These are phyloP conservation scores for Phytophthora sansomeana DNA, from an alignment of 352 stramenopile genomes.

Conservation along the genomic window DNA sequence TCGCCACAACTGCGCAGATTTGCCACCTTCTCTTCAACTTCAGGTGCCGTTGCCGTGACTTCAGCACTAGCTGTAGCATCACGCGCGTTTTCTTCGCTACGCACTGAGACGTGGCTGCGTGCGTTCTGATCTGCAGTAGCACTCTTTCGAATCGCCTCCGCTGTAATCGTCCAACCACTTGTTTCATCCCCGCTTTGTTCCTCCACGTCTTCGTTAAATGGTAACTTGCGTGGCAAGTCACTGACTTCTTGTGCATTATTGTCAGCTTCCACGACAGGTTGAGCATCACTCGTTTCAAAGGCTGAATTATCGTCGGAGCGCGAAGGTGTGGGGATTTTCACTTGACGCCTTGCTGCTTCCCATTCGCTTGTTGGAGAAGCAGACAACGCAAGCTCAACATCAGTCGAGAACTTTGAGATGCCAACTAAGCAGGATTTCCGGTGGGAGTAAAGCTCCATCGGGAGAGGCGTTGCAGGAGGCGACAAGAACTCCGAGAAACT, in stretches of 20 bases:
- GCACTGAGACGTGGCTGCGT: slow-evolving; percentile 5
- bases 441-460: slow-evolving; percentile 52
- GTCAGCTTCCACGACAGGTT: slow-evolving; percentile 4
- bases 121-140: slow-evolving; percentile 9
- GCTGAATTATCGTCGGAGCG: slow-evolving; percentile 5
- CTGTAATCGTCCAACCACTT: slow-evolving; percentile 40
- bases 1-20: neutral
- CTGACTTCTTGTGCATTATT: slow-evolving; percentile 10
- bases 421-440: slow-evolving; percentile 61
- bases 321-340: slow-evolving; percentile 40
- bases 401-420: slow-evolving; percentile 55
- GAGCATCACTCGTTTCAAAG: slow-evolving; percentile 3
- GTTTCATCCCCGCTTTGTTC: slow-evolving; percentile 21
- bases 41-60: neutral
- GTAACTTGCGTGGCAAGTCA: neutral
- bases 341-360: slow-evolving; percentile 45
- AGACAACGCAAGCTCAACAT: slow-evolving; percentile 59
- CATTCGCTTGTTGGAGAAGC: slow-evolving; percentile 44
- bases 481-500: slow-evolving; percentile 43
- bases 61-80: neutral
- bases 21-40: slow-evolving; percentile 11
- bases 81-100: slow-evolving; percentile 10
- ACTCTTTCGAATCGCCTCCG: slow-evolving; percentile 19
- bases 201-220: slow-evolving; percentile 6
- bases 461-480: slow-evolving; percentile 19